These are phyloP conservation scores for Thelonectria rubi DNA, from an alignment of 2,329 filamentous ascomycete species.

Conservation along the genomic window DNA sequence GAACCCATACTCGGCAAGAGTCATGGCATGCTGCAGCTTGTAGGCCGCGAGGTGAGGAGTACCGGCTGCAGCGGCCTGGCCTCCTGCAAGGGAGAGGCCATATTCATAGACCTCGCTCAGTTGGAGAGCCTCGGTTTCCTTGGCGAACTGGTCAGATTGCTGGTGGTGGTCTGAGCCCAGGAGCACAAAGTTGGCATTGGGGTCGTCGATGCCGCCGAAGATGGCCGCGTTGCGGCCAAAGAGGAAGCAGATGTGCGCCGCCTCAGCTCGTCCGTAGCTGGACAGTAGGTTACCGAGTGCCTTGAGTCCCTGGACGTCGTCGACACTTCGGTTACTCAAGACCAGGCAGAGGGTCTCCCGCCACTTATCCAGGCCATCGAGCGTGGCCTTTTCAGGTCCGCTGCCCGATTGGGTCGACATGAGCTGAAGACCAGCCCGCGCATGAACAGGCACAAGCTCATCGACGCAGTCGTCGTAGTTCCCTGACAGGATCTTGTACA, in stretches of 20 bases:
- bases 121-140: constrained; percentile 86
- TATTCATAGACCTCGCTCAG: constrained; percentile 98
- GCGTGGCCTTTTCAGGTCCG: constrained; percentile 72
- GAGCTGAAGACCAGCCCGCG: constrained; percentile 90
- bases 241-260: constrained; percentile 92
- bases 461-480: constrained; percentile 96
- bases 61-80: constrained; percentile 59
- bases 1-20: constrained; percentile 84
- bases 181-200: constrained; percentile 79
- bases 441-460: constrained; percentile 92
- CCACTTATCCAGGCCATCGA: constrained; percentile 93
- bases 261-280: constrained; percentile 87
- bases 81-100: constrained; percentile 75
- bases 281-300: constrained; percentile 84
- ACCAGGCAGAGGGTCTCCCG: constrained; percentile 87
- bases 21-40: constrained; percentile 88
- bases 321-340: constrained; percentile 84
- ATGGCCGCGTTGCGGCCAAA: constrained; percentile 78
- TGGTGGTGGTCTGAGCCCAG: constrained; percentile 84
- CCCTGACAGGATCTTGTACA: constrained; percentile 94
- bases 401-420: constrained; percentile 76
- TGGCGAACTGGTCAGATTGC: constrained; percentile 75
- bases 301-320: constrained; percentile 80
- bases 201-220: constrained; percentile 86
- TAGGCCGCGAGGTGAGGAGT: constrained; percentile 88